phyloP scores from a whole-genome alignment of 1,139 yeast genomes.

The Protomyces inundatus region DNA sequence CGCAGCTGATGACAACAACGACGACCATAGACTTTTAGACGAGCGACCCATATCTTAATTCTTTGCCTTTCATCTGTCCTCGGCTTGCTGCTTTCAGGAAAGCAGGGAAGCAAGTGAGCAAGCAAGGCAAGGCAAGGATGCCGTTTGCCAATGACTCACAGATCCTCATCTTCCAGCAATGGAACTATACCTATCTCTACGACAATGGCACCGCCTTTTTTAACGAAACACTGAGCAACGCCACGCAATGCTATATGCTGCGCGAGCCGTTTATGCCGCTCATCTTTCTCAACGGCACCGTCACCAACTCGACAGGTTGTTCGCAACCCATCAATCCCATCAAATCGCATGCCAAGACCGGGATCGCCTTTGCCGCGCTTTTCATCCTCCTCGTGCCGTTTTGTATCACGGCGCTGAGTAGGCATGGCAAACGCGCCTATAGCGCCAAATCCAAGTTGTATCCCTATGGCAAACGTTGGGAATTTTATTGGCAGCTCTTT shows the following conservation, averaged over 20 bases:
- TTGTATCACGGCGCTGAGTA: conserved; percentile 4
- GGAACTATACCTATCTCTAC: conserved; percentile 23
- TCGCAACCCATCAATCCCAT: conserved; percentile 14
- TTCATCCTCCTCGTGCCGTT: conserved; percentile 13
- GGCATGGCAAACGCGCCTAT: conserved; percentile 22
- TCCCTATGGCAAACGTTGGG: conserved; percentile 25
- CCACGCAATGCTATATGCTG: conserved; percentile 20
- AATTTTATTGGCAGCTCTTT: conserved; percentile 20
- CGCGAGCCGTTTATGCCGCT: conserved; percentile 14
- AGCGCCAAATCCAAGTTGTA: conserved; percentile 7
- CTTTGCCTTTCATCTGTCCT: neutral
- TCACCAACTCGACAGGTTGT: conserved; percentile 21
- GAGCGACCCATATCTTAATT: neutral
- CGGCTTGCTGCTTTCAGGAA: neutral
- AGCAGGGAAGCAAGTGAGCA: neutral
- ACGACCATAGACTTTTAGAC: neutral
- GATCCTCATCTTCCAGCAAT: conserved; percentile 2
- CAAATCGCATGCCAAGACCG: conserved; percentile 21
- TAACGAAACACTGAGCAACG: conserved; percentile 22
- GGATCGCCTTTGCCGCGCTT: conserved; percentile 18
- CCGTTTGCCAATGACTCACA: conserved; percentile 17
- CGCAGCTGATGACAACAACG: neutral
- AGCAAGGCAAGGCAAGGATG: conserved; percentile 1
- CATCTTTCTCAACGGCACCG: conserved; percentile 23
- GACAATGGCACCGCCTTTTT: conserved; percentile 17